Evolutionary conservation across 306 rosid species (phyloP).

Genomic region (Casuarina glauca): DNA sequence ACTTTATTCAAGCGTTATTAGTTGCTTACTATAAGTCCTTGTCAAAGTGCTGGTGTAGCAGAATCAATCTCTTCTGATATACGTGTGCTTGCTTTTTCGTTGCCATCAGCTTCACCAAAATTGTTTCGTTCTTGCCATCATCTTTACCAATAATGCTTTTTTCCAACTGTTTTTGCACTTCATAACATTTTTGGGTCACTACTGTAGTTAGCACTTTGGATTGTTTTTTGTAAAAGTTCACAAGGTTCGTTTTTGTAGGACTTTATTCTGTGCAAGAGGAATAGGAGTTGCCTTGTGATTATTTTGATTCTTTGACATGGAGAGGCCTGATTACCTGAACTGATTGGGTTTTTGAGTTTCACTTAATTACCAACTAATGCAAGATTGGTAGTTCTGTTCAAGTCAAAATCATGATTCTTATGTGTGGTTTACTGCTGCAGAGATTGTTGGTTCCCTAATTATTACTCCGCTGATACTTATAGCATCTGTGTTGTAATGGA

Average conservation of each 20-base stretch:
- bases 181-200: neutral
- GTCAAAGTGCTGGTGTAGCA: neutral
- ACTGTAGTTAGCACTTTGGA: neutral
- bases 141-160: slow-evolving; percentile 2
- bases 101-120: neutral
- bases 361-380: neutral
- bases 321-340: neutral
- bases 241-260: neutral
- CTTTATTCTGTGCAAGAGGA: neutral
- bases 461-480: neutral
- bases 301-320: slow-evolving; percentile 2
- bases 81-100: neutral
- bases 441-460: neutral
- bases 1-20: neutral
- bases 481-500: neutral
- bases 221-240: slow-evolving; percentile 5
- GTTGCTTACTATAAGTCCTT: neutral
- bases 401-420: slow-evolving; percentile 8
- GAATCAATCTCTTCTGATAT: neutral
- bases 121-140: neutral
- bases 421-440: neutral
- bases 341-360: slow-evolving; percentile 11
- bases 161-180: neutral
- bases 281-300: slow-evolving; percentile 5
- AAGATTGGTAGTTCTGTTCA: slow-evolving; percentile 2